phyloP scores from a whole-genome alignment of 2,329 filamentous ascomycete genomes.

The Sarocladiaceae sp. region DNA sequence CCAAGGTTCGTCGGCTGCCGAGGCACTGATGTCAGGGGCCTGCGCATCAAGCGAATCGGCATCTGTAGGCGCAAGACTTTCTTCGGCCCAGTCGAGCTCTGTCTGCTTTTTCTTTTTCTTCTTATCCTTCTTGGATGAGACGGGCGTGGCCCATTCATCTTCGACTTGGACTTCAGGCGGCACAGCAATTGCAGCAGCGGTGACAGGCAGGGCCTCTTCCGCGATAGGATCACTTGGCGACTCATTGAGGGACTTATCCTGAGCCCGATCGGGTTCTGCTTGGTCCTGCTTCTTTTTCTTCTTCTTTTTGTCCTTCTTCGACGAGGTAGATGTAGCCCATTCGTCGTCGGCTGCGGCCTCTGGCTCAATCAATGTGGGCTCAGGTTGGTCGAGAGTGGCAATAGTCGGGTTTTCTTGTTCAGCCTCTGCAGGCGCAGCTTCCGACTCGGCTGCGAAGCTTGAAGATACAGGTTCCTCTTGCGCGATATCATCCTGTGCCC shows the following conservation, averaged over 20 bases:
- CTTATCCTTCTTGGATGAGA: conserved; percentile 21
- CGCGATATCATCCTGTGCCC: conserved; percentile 14
- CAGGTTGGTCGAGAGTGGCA: not conserved
- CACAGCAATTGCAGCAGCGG: not conserved
- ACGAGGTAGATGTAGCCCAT: conserved; percentile 8
- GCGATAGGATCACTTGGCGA: not conserved
- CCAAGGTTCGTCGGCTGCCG: not conserved
- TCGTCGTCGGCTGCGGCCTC: not conserved
- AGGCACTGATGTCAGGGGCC: not conserved
- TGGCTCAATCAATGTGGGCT: no score
- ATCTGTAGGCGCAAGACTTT: conserved; percentile 15
- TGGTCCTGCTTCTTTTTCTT: conserved; percentile 30
- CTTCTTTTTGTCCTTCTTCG: conserved; percentile 26
- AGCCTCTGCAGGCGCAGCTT: no score
- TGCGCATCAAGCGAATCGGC: conserved; percentile 9
- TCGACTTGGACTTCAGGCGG: not conserved
- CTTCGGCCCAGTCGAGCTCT: conserved; percentile 16
- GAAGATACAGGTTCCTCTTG: conserved; percentile 11
- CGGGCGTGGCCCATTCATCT: conserved; percentile 9
- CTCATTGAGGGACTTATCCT: not conserved
- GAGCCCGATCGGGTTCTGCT: not conserved
- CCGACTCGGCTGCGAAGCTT: not conserved
- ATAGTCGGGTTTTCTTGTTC: no score
- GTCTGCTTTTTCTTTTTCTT: conserved; percentile 28
- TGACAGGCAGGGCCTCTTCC: not conserved